These are phyloP conservation scores for Trichoderma hamatum DNA, from an alignment of 2,329 filamentous ascomycete species.

Conservation along the genomic window DNA sequence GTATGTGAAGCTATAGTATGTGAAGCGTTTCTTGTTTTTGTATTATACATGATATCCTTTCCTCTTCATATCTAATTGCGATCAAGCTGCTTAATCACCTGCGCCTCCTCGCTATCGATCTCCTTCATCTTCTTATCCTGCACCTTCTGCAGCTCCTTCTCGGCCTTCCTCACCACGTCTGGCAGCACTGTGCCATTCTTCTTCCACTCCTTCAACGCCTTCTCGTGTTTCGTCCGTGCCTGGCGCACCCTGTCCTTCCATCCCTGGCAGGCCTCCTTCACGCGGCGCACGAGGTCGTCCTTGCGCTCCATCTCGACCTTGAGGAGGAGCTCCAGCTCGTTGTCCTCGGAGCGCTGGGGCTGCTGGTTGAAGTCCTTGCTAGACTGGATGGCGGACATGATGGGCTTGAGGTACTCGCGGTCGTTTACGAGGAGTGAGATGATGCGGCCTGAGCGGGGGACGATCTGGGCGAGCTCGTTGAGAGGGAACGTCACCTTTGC, in stretches of 20 bases:
- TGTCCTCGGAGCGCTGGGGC: conserved; percentile 60
- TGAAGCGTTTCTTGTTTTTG: background rate
- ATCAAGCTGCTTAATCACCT: conserved; percentile 48
- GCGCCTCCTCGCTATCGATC: conserved; percentile 55
- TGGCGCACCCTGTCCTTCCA: conserved; percentile 56
- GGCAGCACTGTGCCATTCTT: conserved; percentile 48
- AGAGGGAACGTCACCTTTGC: conserved; percentile 48
- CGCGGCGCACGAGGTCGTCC: conserved; percentile 50
- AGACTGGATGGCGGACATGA: conserved; percentile 58
- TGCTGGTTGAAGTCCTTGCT: conserved; percentile 62
- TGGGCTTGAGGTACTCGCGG: conserved; percentile 52
- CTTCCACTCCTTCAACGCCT: conserved; percentile 53
- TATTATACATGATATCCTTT: background rate
- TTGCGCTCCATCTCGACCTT: conserved; percentile 56
- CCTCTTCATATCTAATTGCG: conserved; percentile 27
- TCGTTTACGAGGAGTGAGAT: conserved; percentile 49
- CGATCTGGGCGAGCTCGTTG: conserved; percentile 58
- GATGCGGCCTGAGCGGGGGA: conserved; percentile 49
- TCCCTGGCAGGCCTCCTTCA: conserved; percentile 51
- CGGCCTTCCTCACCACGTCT: conserved; percentile 54
- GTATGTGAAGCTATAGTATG: background rate
- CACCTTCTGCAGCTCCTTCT: conserved; percentile 51
- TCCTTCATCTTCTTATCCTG: conserved; percentile 58
- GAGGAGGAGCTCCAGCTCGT: conserved; percentile 61
- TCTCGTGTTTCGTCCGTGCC: conserved; percentile 52